Percentiles rank a stretch among this genome's conserved stretches.
phyloP scores from a whole-genome alignment of 441 rosid species.

The Arabidopsis hybrid region DNA sequence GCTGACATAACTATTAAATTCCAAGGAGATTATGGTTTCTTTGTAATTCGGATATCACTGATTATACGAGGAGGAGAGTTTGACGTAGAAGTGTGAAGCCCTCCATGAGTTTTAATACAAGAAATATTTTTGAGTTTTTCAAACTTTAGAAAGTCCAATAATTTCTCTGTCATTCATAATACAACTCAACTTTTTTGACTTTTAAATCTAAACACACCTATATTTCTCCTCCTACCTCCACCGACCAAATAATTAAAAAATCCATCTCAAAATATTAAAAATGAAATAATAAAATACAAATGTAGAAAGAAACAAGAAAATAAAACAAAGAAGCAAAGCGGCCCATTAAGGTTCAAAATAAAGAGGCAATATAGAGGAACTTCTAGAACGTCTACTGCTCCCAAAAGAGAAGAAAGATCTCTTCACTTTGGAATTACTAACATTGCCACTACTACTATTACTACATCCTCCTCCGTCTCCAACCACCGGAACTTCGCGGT shows the following conservation, averaged over 20 bases:
- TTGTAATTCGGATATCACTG: too few species aligned
- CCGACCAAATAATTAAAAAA: conserved; percentile 27
- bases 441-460: conserved; percentile 48
- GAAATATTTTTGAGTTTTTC: neutral
- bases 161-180: neutral
- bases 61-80: neutral
- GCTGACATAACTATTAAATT: too few species aligned
- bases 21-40: too few species aligned
- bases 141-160: conserved; percentile 22
- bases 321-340: conserved; percentile 1
- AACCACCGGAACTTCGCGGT: conserved; percentile 43
- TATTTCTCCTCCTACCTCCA: conserved; percentile 44
- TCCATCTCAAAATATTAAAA: conserved; percentile 1
- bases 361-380: conserved; percentile 69
- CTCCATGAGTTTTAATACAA: neutral
- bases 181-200: conserved; percentile 35
- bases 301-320: conserved; percentile 22
- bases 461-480: conserved; percentile 55
- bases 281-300: conserved; percentile 4
- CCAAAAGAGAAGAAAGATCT: conserved; percentile 85
- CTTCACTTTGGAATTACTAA: conserved; percentile 55
- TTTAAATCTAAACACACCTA: conserved; percentile 35
- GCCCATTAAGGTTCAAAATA: conserved; percentile 58
- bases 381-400: conserved; percentile 70
- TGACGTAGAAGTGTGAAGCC: neutral